A percentile compares a stretch with the other conserved stretches of the same genome.
These are phyloP conservation scores for Aspergillus sp. DNA, from an alignment of 2,329 filamentous ascomycete genomes.

Conservation along the genomic window DNA sequence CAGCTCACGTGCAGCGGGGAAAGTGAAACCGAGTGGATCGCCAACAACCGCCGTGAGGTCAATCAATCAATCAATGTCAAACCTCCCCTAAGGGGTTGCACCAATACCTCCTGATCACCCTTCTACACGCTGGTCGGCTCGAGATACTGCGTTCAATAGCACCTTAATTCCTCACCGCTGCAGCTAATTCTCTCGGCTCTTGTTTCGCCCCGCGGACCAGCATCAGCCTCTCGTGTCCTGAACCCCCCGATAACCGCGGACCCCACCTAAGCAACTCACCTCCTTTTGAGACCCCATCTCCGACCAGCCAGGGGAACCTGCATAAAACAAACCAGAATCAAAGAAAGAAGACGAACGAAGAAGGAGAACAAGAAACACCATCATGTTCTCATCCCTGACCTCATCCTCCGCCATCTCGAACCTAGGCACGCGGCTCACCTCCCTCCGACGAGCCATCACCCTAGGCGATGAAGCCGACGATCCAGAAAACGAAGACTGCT, in stretches of 20 bases:
- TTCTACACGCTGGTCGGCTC: conserved; percentile 1
- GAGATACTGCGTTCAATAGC: conserved; percentile 7
- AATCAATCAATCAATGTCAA: conserved; percentile 10
- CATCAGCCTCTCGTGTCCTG: neutral
- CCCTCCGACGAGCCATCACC: conserved; percentile 51
- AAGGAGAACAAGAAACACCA: neutral
- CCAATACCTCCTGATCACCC: neutral
- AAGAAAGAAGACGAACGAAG: too few species aligned
- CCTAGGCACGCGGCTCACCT: conserved; percentile 52
- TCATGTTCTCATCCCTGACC: conserved; percentile 66
- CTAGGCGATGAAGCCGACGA: conserved; percentile 46
- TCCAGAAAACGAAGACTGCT: conserved; percentile 71
- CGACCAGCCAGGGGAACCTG: neutral
- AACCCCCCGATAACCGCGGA: conserved; percentile 1
- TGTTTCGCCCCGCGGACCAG: neutral
- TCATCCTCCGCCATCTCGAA: conserved; percentile 51
- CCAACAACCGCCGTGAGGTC: neutral
- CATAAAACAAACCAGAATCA: too few species aligned
- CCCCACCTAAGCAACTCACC: conserved; percentile 20
- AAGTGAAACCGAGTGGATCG: conserved; percentile 8
- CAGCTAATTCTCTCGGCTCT: neutral
- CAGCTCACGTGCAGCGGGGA: conserved; percentile 10
- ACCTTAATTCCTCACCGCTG: conserved; percentile 2
- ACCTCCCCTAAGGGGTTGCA: conserved; percentile 3
- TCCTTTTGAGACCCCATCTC: neutral